Evolutionary conservation across 352 stramenopile species (phyloP), one percentile per base, ranked within the genome.

Genomic region (Phytophthora podocarpi): DNA sequence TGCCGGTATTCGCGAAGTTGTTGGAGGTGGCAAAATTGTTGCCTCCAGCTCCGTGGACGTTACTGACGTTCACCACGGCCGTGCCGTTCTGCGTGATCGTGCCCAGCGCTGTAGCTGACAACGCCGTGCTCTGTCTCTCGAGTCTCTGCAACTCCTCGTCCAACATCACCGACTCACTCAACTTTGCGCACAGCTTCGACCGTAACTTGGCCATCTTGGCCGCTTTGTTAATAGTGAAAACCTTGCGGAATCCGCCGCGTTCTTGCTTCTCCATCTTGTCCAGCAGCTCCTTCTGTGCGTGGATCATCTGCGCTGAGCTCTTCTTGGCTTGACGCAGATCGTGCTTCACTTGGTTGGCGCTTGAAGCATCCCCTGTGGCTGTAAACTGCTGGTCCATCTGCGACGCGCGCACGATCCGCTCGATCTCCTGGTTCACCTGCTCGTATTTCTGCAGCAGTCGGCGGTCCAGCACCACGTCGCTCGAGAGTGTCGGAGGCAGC

Each of bases 221-320:
- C 5, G 82, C 72, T 11, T 80, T 80, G 56, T 93, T 91, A 41
- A 92, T 57, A 8, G 79, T 79, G 54, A 93, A 91, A 15, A 91
- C 80, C 21, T 80, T 76, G 1, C 84, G 82, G 23, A 91, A 62
- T 1, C 79, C 72, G 35, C 80, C 70, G 20, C 80, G 79, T 46
- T 93, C 84, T 39, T 91, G 82, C 39, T 71, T 74, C 66, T 90
- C 84, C 63, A 93, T 88, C 55, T 93, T 93, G 62, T 93, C 80
- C 42, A 93, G 74, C 41, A 93, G 57, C 53, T 90, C 82, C 52
- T 91, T 90, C 61, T 93, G 84, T 35, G 78, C 87, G 56, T 91
- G 82, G 56, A 93, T 89, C 66, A 88, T 87, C 58, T 89, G 75
- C 18, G 72, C 73, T 56, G 84, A 93, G 53, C 70, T 88, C 26